Percentiles rank a stretch among this genome's conserved stretches.
phyloP scores from a whole-genome alignment of 2,329 filamentous ascomycete species.

The Hypomyces rosellus region DNA sequence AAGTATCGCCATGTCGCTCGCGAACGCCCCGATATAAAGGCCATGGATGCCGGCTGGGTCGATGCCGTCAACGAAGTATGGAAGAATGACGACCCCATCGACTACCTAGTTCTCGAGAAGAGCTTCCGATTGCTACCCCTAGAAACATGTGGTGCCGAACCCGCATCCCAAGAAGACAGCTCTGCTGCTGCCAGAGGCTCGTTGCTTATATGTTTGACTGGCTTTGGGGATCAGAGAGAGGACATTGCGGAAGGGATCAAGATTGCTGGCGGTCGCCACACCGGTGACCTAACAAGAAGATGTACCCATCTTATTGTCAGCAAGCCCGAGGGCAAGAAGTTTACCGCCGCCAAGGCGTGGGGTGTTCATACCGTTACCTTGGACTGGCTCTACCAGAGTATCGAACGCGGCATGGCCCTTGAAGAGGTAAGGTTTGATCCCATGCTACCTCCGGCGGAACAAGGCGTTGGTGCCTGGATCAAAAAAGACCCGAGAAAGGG shows the following conservation, averaged over 20 bases:
- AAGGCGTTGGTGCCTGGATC: constrained; percentile 71
- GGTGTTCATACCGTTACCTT: constrained; percentile 69
- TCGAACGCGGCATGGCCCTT: constrained; percentile 82
- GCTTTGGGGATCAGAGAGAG: constrained; percentile 58
- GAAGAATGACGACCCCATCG: constrained; percentile 73
- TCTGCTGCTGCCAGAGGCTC: constrained; percentile 28
- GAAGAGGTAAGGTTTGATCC: constrained; percentile 85
- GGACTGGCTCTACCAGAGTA: constrained; percentile 79
- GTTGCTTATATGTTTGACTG: constrained; percentile 50
- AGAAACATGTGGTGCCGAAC: constrained; percentile 43
- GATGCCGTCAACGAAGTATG: constrained; percentile 72
- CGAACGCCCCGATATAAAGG: constrained; percentile 77
- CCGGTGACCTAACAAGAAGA: constrained; percentile 75
- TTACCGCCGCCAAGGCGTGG: constrained; percentile 80
- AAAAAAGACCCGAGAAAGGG: constrained; percentile 41
- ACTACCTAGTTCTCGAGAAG: constrained; percentile 63
- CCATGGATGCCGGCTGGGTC: constrained; percentile 79
- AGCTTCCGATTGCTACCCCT: constrained; percentile 60
- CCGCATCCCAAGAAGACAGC: constrained; percentile 17
- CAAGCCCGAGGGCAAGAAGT: constrained; percentile 79
- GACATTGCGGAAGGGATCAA: constrained; percentile 62
- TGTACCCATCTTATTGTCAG: constrained; percentile 85
- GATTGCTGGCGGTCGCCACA: constrained; percentile 73
- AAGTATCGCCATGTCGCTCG: constrained; percentile 96
- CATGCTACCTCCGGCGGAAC: constrained; percentile 58